A percentile compares a stretch with the other conserved stretches of the same genome.
phyloP scores from a whole-genome alignment of 2,329 filamentous ascomycete genomes.

The Aspergillus fumigatus region DNA sequence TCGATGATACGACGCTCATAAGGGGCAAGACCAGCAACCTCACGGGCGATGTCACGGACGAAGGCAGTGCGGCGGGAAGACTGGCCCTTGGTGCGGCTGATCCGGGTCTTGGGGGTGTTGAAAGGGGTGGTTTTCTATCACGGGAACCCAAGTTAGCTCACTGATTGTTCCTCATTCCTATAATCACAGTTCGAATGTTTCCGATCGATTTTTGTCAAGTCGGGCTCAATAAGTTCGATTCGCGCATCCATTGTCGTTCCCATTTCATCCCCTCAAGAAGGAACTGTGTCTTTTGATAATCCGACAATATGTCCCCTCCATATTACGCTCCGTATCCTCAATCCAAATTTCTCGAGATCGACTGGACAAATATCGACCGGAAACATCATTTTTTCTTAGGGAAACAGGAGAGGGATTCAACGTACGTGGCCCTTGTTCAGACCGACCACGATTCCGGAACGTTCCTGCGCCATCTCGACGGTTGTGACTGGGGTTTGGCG shows the following conservation, averaged over 20 bases:
- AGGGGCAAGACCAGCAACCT: constrained; percentile 90
- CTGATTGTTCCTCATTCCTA: not conserved
- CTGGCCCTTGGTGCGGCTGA: constrained; percentile 88
- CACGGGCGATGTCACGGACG: constrained; percentile 95
- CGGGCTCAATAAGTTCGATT: not conserved
- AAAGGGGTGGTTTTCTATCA: constrained; percentile 76
- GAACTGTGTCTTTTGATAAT: not conserved
- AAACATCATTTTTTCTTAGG: not conserved
- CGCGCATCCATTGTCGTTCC: not conserved
- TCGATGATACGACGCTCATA: constrained; percentile 99
- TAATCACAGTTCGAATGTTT: not conserved
- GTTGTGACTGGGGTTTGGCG: constrained; percentile 34
- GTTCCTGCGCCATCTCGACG: constrained; percentile 49
- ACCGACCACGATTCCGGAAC: constrained; percentile 54
- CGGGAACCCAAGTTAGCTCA: constrained; percentile 37
- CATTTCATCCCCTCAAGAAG: not conserved
- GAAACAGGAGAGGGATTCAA: constrained; percentile 27
- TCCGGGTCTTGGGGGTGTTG: constrained; percentile 66
- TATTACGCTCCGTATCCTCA: not conserved
- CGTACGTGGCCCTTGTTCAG: constrained; percentile 65
- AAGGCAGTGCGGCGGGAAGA: constrained; percentile 96
- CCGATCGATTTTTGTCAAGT: not conserved
- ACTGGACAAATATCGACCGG: not conserved
- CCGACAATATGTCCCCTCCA: not conserved
- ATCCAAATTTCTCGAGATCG: not conserved